Evolutionary conservation across 2,329 filamentous ascomycete species (phyloP).

Genomic region (Fusarium sp.): DNA sequence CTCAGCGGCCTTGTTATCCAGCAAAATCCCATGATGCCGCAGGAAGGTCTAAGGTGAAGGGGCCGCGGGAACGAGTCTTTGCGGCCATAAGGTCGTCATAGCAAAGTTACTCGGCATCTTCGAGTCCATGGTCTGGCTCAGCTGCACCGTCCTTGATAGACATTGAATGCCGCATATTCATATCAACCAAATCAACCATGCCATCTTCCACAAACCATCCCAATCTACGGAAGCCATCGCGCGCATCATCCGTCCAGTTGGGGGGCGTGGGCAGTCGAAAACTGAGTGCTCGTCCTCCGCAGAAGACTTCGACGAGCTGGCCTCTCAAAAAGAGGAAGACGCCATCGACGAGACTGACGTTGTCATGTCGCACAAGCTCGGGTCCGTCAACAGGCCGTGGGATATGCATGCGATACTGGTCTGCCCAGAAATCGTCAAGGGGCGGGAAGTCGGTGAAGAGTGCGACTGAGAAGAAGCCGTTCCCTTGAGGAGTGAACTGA

Average conservation of each 20-base stretch:
- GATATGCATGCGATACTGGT: slow-evolving; percentile 52
- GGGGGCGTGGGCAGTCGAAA: slow-evolving; percentile 47
- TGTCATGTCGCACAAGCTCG: slow-evolving; percentile 52
- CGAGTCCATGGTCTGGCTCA: slow-evolving; percentile 37
- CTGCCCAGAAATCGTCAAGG: slow-evolving; percentile 57
- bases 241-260: slow-evolving; percentile 13
- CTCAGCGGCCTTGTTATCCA: slow-evolving; percentile 47
- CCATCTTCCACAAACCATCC: slow-evolving; percentile 52
- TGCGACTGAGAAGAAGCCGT: slow-evolving; percentile 47
- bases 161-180: slow-evolving; percentile 43
- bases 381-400: slow-evolving; percentile 53
- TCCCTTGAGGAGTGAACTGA: slow-evolving; percentile 41
- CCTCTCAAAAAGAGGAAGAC: slow-evolving; percentile 47
- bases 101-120: slow-evolving; percentile 39
- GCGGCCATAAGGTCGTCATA: slow-evolving; percentile 15
- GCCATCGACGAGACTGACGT: slow-evolving; percentile 45
- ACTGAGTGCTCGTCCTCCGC: slow-evolving; percentile 49
- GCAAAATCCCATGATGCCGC: slow-evolving; percentile 43
- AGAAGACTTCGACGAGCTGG: slow-evolving; percentile 50
- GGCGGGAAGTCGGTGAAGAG: slow-evolving; percentile 51
- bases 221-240: slow-evolving; percentile 41
- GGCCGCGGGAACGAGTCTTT: not conserved
- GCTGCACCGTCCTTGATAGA: slow-evolving; percentile 31
- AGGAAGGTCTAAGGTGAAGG: slow-evolving; percentile 43
- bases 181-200: slow-evolving; percentile 47